These are phyloP conservation scores for Rosellinia necatrix DNA, from an alignment of 2,329 filamentous ascomycete genomes.

Conservation along the genomic window DNA sequence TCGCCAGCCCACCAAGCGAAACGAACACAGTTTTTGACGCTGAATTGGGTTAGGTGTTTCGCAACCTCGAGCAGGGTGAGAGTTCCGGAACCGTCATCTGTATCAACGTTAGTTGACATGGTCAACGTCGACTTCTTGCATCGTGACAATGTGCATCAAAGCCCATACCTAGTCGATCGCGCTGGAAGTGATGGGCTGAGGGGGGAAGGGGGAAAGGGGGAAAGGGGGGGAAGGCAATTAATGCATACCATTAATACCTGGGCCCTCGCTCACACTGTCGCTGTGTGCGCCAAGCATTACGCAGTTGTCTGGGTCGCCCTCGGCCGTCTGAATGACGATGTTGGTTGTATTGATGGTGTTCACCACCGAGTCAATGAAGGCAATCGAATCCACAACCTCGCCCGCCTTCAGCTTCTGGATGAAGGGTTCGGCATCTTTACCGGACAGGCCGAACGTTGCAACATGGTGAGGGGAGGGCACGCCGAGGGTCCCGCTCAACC, in stretches of 20 bases:
- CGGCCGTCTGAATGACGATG: conserved; percentile 65
- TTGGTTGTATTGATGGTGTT: conserved; percentile 60
- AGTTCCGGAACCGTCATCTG: conserved; percentile 71
- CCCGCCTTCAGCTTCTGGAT: conserved; percentile 58
- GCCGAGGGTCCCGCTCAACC: conserved; percentile 71
- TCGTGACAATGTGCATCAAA: neutral
- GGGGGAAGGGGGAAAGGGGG: neutral
- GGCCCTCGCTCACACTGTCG: conserved; percentile 65
- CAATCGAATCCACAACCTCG: conserved; percentile 56
- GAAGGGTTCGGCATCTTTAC: conserved; percentile 61
- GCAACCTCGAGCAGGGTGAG: conserved; percentile 66
- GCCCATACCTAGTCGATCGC: neutral
- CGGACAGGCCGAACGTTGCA: conserved; percentile 70
- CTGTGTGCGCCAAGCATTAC: conserved; percentile 69
- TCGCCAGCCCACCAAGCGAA: conserved; percentile 72
- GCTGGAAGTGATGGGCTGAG: neutral
- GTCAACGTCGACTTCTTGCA: neutral
- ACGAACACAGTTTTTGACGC: conserved; percentile 67
- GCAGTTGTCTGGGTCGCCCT: conserved; percentile 63
- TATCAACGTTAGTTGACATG: neutral
- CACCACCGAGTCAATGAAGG: conserved; percentile 64
- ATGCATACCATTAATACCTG: conserved; percentile 68
- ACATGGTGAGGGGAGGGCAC: conserved; percentile 62
- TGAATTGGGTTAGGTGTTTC: conserved; percentile 60
- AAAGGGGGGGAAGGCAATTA: neutral